Percentiles rank a stretch among this genome's conserved stretches.
phyloP scores from a whole-genome alignment of 352 stramenopile genomes.

The Globisporangium perplexum region DNA sequence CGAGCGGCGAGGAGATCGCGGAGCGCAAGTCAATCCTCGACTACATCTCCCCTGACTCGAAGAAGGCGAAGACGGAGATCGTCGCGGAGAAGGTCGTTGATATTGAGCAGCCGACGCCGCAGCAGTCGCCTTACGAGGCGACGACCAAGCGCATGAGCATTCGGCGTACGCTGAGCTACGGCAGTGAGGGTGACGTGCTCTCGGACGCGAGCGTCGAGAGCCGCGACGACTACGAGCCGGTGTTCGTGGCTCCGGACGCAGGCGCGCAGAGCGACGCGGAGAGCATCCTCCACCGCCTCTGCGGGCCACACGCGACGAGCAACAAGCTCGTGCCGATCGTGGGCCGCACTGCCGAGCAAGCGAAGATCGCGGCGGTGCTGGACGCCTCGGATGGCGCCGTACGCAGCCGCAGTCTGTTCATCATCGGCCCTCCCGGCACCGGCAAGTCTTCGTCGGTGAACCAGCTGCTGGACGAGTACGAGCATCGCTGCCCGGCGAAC shows the following conservation, averaged over 20 bases:
- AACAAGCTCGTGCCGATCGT: conserved; percentile 20
- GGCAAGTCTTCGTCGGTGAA: conserved; percentile 64
- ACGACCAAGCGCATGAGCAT: conserved; percentile 5
- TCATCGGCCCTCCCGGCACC: conserved; percentile 60
- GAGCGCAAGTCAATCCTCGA: conserved; percentile 10
- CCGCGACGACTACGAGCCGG: background rate
- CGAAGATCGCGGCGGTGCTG: conserved; percentile 27
- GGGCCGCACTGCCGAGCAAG: conserved; percentile 31
- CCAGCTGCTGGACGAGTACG: conserved; percentile 27
- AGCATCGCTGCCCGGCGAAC: conserved; percentile 6
- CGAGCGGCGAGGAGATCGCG: background rate
- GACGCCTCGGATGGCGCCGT: conserved; percentile 2
- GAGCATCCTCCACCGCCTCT: conserved; percentile 26
- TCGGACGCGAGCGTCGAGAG: conserved; percentile 9
- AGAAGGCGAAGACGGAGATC: conserved; percentile 6
- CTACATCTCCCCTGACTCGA: conserved; percentile 16
- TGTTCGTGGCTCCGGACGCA: background rate
- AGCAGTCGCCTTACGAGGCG: background rate
- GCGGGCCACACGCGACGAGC: conserved; percentile 15
- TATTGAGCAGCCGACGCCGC: background rate
- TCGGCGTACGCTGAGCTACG: conserved; percentile 11
- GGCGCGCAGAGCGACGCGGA: conserved; percentile 10
- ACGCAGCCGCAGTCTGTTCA: conserved; percentile 33
- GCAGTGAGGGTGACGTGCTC: conserved; percentile 7
- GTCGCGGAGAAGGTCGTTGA: background rate